These are phyloP conservation scores for Vigna mungo DNA, from an alignment of 306 rosid species.

Conservation along the genomic window DNA sequence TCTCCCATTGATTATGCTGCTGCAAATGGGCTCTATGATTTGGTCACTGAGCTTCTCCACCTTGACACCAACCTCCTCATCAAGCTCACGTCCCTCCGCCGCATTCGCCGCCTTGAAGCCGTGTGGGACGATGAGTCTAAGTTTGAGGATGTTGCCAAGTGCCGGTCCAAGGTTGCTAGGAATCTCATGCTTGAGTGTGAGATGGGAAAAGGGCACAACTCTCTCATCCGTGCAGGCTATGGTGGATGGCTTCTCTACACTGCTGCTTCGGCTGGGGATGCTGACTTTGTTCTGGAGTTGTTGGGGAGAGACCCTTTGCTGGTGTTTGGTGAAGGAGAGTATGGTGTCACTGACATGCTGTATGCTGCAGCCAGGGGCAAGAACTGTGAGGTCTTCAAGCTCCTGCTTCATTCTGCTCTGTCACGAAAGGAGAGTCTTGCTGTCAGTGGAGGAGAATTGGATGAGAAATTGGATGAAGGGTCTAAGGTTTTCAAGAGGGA, in stretches of 20 bases:
- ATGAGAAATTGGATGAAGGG: constrained; percentile 53
- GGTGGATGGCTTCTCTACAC: constrained; percentile 98
- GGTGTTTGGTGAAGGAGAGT: constrained; percentile 95
- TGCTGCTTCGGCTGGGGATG: constrained; percentile 92
- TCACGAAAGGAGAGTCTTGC: constrained; percentile 52
- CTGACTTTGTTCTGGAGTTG: constrained; percentile 67
- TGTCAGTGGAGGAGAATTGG: constrained; percentile 45
- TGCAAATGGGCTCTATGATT: constrained; percentile 87
- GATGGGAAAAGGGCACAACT: constrained; percentile 54
- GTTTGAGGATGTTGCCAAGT: constrained; percentile 69
- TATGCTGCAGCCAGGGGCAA: constrained; percentile 93
- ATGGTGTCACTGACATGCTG: constrained; percentile 83
- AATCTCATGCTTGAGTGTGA: constrained; percentile 75
- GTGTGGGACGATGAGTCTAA: constrained; percentile 88
- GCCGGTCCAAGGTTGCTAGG: constrained; percentile 76
- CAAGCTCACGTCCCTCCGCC: constrained; percentile 86
- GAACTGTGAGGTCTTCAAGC: constrained; percentile 68
- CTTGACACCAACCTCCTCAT: constrained; percentile 90
- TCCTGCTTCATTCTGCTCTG: constrained; percentile 65
- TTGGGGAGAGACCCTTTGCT: constrained; percentile 71
- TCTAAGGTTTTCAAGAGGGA: constrained; percentile 67
- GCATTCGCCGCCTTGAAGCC: constrained; percentile 93
- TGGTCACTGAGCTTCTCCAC: constrained; percentile 91
- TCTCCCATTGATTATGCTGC: constrained; percentile 95
- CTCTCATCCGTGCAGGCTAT: constrained; percentile 84